These are phyloP conservation scores for Cladosporium phlei DNA, from an alignment of 2,329 filamentous ascomycete species.

Conservation along the genomic window DNA sequence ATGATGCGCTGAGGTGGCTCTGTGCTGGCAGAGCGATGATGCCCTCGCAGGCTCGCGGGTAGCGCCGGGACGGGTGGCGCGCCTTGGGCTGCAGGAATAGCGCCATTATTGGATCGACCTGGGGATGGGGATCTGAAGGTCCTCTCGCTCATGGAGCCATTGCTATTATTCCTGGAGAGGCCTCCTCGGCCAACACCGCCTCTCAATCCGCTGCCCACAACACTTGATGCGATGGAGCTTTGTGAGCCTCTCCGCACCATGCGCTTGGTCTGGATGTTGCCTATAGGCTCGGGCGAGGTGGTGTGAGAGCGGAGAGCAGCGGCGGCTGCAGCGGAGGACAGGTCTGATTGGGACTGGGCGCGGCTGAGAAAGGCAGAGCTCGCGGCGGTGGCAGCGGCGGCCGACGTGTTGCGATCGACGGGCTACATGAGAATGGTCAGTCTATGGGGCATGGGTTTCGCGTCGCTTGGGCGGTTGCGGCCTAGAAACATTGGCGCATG, in stretches of 20 bases:
- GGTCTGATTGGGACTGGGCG: constrained; percentile 57
- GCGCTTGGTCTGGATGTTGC: constrained; percentile 81
- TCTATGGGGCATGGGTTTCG: not conserved
- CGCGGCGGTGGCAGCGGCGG: constrained; percentile 69
- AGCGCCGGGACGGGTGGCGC: constrained; percentile 73
- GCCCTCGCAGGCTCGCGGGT: constrained; percentile 35
- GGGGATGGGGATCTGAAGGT: constrained; percentile 77
- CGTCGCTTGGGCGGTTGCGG: too few relatives aligned
- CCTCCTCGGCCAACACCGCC: constrained; percentile 35
- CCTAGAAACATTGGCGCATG: too few relatives aligned
- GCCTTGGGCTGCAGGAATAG: constrained; percentile 23
- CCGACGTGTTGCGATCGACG: constrained; percentile 61
- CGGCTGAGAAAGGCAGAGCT: constrained; percentile 72
- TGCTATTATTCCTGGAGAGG: constrained; percentile 64
- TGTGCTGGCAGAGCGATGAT: constrained; percentile 47
- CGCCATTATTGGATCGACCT: constrained; percentile 36
- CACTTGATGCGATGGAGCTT: constrained; percentile 57
- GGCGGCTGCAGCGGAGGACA: constrained; percentile 82
- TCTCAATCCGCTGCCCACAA: constrained; percentile 22
- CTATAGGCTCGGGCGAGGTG: constrained; percentile 72
- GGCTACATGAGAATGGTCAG: constrained; percentile 16
- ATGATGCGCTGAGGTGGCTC: constrained; percentile 46
- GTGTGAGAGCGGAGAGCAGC: constrained; percentile 76
- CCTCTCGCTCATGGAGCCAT: constrained; percentile 79
- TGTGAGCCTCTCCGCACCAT: constrained; percentile 68